Percentiles rank a stretch among this genome's conserved stretches.
These are phyloP conservation scores for Hapsidospora chrysogenum DNA, from an alignment of 495 filamentous ascomycete genomes.

Conservation along the genomic window DNA sequence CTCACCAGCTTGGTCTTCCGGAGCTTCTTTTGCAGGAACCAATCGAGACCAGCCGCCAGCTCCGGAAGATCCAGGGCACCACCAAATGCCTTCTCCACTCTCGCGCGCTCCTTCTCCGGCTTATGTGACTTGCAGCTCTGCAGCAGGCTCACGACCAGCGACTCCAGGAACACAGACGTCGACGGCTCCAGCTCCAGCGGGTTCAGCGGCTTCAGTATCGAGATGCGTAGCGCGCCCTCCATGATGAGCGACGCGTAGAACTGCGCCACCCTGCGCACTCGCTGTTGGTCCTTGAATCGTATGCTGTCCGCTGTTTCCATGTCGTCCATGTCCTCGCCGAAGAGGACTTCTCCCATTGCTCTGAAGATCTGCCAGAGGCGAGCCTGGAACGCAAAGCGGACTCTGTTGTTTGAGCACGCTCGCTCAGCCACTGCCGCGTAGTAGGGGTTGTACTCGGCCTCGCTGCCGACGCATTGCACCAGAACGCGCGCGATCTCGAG, in stretches of 20 bases:
- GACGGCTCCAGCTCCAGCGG: slow-evolving; percentile 60
- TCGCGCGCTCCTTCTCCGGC: slow-evolving; percentile 17
- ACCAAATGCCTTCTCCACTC: slow-evolving; percentile 46
- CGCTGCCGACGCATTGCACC: slow-evolving; percentile 70
- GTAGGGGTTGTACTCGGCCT: slow-evolving; percentile 79
- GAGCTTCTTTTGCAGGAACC: slow-evolving; percentile 63
- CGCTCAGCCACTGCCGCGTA: slow-evolving; percentile 71
- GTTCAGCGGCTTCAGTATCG: slow-evolving; percentile 59
- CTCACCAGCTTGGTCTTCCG: slow-evolving; percentile 32
- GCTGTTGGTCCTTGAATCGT: slow-evolving; percentile 30
- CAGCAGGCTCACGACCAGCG: slow-evolving; percentile 60
- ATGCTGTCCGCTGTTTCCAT: slow-evolving; percentile 34
- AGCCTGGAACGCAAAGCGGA: slow-evolving; percentile 73
- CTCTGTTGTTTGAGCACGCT: slow-evolving; percentile 51
- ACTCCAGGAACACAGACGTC: slow-evolving; percentile 60
- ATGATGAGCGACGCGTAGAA: slow-evolving; percentile 64
- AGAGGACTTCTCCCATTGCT: slow-evolving; percentile 58
- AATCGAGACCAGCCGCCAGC: slow-evolving; percentile 54
- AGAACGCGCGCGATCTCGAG: slow-evolving; percentile 78
- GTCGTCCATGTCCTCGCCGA: slow-evolving; percentile 34
- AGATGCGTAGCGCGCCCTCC: slow-evolving; percentile 43
- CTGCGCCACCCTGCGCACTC: slow-evolving; percentile 80
- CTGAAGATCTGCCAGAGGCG: slow-evolving; percentile 79
- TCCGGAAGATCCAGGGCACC: slow-evolving; percentile 40
- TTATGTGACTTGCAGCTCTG: slow-evolving; percentile 27